Evolutionary conservation across 2,329 filamentous ascomycete genomes (phyloP).

Genomic region (Phaeoacremonium minimum): DNA sequence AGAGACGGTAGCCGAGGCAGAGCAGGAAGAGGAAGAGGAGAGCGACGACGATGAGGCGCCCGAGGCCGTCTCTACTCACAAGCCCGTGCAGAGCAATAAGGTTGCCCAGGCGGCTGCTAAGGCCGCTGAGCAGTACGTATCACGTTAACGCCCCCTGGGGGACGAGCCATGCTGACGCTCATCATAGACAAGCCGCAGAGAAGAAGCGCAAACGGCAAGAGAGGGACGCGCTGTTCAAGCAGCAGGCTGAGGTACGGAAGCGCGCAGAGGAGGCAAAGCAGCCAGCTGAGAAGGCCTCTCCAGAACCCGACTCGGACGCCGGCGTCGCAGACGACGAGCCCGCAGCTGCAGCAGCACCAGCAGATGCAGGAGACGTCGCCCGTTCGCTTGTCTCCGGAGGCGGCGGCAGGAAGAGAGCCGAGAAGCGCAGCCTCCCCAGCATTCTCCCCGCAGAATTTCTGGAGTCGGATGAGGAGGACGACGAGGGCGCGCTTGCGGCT

Average conservation of each 20-base stretch:
- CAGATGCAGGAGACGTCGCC: no score
- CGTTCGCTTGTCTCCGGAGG: constrained; percentile 3
- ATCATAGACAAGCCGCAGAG: constrained; percentile 40
- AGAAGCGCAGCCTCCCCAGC: constrained; percentile 33
- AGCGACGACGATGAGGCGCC: constrained; percentile 51
- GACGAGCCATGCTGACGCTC: constrained; percentile 1
- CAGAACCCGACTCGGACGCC: constrained; percentile 13
- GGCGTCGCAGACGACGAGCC: constrained; percentile 11
- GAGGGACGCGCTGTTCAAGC: constrained; percentile 48
- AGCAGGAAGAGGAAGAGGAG: constrained; percentile 30
- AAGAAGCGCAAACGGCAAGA: constrained; percentile 53
- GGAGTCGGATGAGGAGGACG: constrained; percentile 44
- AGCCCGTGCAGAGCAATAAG: constrained; percentile 40
- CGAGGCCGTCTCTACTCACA: constrained; percentile 50
- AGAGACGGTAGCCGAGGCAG: constrained; percentile 7
- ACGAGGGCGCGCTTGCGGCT: constrained; percentile 16
- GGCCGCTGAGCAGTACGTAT: constrained; percentile 47
- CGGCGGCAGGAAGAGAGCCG: constrained; percentile 18
- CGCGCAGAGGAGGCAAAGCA: constrained; percentile 14
- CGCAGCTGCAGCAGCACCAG: constrained; percentile 10
- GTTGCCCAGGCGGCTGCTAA: constrained; percentile 41
- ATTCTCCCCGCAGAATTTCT: constrained; percentile 51
- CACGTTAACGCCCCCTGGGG: no score
- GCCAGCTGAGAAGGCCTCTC: constrained; percentile 18
- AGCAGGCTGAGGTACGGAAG: constrained; percentile 49